These are phyloP conservation scores for Meyerozyma athensensis DNA, from an alignment of 1,139 yeast species.

Conservation along the genomic window DNA sequence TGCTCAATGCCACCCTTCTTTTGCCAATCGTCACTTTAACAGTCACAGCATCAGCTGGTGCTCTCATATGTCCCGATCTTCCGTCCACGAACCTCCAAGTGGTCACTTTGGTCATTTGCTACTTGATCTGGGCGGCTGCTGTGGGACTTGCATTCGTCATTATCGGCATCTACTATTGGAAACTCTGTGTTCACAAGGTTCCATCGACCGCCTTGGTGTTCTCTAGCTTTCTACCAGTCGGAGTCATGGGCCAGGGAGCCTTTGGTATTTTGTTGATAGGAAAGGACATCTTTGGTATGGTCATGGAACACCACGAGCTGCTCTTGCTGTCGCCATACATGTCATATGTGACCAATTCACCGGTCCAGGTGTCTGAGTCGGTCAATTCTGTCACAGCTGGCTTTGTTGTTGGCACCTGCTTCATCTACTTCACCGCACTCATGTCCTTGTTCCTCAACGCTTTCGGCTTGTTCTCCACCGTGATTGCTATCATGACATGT, in stretches of 20 bases:
- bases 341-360: not conserved
- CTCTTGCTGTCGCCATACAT: slow-evolving; percentile 6
- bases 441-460: slow-evolving; percentile 49
- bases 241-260: slow-evolving; percentile 75
- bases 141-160: slow-evolving; percentile 55
- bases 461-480: slow-evolving; percentile 58
- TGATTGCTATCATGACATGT: slow-evolving; percentile 46
- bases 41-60: slow-evolving; percentile 68
- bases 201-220: slow-evolving; percentile 48
- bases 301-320: slow-evolving; percentile 5
- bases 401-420: slow-evolving; percentile 14
- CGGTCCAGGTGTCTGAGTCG: not conserved
- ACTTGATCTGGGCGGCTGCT: slow-evolving; percentile 67
- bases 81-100: slow-evolving; percentile 39
- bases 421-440: slow-evolving; percentile 23
- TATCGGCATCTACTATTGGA: slow-evolving; percentile 50
- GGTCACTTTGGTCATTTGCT: slow-evolving; percentile 50
- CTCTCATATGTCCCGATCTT: slow-evolving; percentile 41
- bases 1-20: slow-evolving; percentile 43
- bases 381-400: not conserved
- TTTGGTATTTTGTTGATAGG: slow-evolving; percentile 63
- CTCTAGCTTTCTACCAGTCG: slow-evolving; percentile 58
- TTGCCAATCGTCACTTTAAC: slow-evolving; percentile 75
- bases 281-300: slow-evolving; percentile 22
- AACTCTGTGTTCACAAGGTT: slow-evolving; percentile 52